Evolutionary conservation across 2,329 filamentous ascomycete species (phyloP).

Genomic region (Pseudocercospora crystallina): DNA sequence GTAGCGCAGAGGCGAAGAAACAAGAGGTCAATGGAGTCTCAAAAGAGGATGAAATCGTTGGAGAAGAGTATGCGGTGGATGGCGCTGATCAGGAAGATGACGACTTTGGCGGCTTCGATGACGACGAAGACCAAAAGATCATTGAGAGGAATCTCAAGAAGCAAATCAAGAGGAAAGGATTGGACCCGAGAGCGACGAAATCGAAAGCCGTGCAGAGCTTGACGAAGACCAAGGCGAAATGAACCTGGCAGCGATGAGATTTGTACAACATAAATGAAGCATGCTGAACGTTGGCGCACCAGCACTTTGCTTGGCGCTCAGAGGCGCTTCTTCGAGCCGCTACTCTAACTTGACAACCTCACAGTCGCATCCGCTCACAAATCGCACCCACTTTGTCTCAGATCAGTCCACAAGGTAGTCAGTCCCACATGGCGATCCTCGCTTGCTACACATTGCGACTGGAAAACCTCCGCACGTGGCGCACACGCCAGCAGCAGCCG

Average conservation of each 20-base stretch:
- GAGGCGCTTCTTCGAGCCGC: too few relatives aligned
- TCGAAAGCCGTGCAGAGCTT: constrained; percentile 23
- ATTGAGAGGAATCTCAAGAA: constrained; percentile 48
- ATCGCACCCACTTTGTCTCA: too few relatives aligned
- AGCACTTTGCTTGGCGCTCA: too few relatives aligned
- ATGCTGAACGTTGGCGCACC: too few relatives aligned
- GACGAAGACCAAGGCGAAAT: constrained; percentile 9
- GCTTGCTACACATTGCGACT: too few relatives aligned
- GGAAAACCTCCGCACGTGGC: too few relatives aligned
- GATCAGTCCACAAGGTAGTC: too few relatives aligned
- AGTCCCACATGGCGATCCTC: too few relatives aligned
- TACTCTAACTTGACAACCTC: too few relatives aligned
- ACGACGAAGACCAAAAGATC: constrained; percentile 50
- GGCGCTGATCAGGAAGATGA: constrained; percentile 58
- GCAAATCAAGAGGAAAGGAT: constrained; percentile 47
- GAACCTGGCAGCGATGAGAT: neutral
- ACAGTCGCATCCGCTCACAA: too few relatives aligned
- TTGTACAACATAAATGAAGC: neutral
- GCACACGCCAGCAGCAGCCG: too few relatives aligned
- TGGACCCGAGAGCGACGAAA: constrained; percentile 44
- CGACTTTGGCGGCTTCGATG: constrained; percentile 52
- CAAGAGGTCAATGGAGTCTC: constrained; percentile 26
- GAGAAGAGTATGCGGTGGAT: constrained; percentile 32
- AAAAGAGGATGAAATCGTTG: constrained; percentile 58
- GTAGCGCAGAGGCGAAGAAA: constrained; percentile 31